Conservation (phyloP, 768 basidiomycete genomes). For the Naganishia onofrii region DNA sequence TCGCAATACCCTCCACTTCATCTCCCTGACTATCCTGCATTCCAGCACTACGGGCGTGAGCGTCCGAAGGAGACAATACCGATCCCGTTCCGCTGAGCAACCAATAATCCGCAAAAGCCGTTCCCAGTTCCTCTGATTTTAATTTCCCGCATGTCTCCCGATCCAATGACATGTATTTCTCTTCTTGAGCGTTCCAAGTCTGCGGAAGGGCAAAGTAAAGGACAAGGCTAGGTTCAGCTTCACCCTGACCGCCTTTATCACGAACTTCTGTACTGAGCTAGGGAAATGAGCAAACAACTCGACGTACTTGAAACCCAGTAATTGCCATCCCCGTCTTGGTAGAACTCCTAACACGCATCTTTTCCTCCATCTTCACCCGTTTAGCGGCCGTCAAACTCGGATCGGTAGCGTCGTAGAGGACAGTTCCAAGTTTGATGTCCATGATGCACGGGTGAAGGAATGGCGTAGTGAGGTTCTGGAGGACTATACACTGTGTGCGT, state of each 20-base stretch:
- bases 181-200: constrained; percentile 25
- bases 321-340: constrained; percentile 72
- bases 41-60: not conserved
- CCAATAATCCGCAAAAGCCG: constrained; percentile 77
- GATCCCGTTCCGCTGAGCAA: constrained; percentile 53
- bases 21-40: not conserved
- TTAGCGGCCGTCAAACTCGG: constrained; percentile 61
- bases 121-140: constrained; percentile 64
- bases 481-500: constrained; percentile 65
- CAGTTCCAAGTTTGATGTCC: constrained; percentile 89
- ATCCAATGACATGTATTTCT: constrained; percentile 6
- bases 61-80: not conserved
- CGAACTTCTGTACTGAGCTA: no score
- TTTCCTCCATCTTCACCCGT: constrained; percentile 69
- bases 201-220: not conserved
- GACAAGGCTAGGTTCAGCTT: not conserved
- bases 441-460: constrained; percentile 81
- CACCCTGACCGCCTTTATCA: no score
- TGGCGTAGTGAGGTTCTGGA: constrained; percentile 74
- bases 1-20: no score
- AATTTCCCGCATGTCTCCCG: constrained; percentile 80
- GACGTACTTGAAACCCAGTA: constrained; percentile 82
- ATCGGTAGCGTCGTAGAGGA: constrained; percentile 63
- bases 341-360: constrained; percentile 70
- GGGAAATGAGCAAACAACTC: constrained; percentile 13